A percentile compares a stretch with the other conserved stretches of the same genome.
Conservation (phyloP, 2,329 filamentous ascomycete genomes). For the Teratosphaeria destructans region DNA sequence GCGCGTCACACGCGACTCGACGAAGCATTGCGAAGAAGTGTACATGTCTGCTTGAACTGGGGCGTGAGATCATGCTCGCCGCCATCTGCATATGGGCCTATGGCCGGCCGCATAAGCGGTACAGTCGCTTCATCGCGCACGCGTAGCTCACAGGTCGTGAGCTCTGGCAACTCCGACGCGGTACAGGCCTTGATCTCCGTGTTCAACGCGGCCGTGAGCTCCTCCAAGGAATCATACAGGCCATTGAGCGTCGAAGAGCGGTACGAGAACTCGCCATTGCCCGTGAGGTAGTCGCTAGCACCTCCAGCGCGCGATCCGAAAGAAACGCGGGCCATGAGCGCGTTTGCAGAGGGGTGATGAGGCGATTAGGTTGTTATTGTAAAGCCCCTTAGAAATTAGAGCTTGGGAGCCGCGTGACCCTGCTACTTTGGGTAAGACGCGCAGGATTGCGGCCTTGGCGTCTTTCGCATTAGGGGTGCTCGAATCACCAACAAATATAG, state of each 20-base stretch:
- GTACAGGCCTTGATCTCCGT: slow-evolving; percentile 9
- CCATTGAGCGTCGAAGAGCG: slow-evolving; percentile 7
- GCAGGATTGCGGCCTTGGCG: too few relatives aligned
- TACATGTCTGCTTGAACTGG: slow-evolving; percentile 16
- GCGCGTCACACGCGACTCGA: neutral
- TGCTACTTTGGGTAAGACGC: neutral
- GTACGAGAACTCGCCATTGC: slow-evolving; percentile 1
- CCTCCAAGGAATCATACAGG: slow-evolving; percentile 12
- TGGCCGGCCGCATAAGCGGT: slow-evolving; percentile 17
- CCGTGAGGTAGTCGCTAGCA: slow-evolving; percentile 11
- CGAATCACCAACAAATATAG: too few relatives aligned
- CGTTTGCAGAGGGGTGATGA: slow-evolving; percentile 1
- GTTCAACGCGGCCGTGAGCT: slow-evolving; percentile 12
- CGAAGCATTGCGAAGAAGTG: neutral
- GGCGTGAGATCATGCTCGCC: slow-evolving; percentile 19
- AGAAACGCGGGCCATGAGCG: slow-evolving; percentile 13
- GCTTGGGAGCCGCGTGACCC: neutral
- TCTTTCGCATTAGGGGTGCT: neutral
- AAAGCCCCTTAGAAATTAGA: neutral
- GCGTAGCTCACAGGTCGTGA: slow-evolving; percentile 16
- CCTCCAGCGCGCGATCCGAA: slow-evolving; percentile 18
- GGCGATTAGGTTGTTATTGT: slow-evolving; percentile 1
- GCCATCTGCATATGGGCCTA: slow-evolving; percentile 20
- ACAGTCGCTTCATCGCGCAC: slow-evolving; percentile 13
- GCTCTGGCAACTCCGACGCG: slow-evolving; percentile 9